Evolutionary conservation across 1,284 basidiomycete species (phyloP), one percentile per base, ranked within the genome.

Genomic region (Naganishia sp.): DNA sequence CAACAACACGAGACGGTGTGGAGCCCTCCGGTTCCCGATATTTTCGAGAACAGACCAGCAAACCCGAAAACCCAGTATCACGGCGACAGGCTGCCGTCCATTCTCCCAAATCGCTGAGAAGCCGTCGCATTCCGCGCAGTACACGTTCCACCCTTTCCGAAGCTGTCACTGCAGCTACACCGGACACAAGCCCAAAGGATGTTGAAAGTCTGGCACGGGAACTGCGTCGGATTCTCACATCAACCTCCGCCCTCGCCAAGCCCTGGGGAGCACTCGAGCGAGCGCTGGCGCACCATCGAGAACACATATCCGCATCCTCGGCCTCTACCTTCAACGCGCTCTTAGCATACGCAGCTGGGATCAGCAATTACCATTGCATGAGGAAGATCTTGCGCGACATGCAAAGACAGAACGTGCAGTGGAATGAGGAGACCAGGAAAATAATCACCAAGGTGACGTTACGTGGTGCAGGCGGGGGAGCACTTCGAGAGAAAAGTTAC

Each of bases 261-360:
- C 58, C 58, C 5, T 51, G 35, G 9, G 47, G 21, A 10, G 58
- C 58, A 10, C 47, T 61, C 32, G 35, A 39, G 31, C 58, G 49
- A 41, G 58, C 47, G 23, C 47, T 61, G 13, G 58, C 58, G 23
- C 41, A 61, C n/a, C 58, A 61, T 39, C 58, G 58, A 50, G 47
- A 28, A 41, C 46, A 51, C 47, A 21, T 39, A 18, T n/a, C 32
- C 13, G 32, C 41, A 4, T 61, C 58, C 10, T 61, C 58, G 32
- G 58, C 50, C 6, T 15, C 41, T 6, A 61, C n/a, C 47, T 61
- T 51, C 47, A 61, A 61, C 31, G 10, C 28, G 5, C 58, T 61
- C n/a, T 47, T 61, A 18, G 25, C 47, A 31, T 61, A 51, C 47
- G 58, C 58, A n/a, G 47, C 35, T 5, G 32, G 47, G 5, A 61